Evolutionary conservation across 352 stramenopile genomes (phyloP), one percentile per base, ranked within the genome.

Genomic region (Globisporangium alternatum): DNA sequence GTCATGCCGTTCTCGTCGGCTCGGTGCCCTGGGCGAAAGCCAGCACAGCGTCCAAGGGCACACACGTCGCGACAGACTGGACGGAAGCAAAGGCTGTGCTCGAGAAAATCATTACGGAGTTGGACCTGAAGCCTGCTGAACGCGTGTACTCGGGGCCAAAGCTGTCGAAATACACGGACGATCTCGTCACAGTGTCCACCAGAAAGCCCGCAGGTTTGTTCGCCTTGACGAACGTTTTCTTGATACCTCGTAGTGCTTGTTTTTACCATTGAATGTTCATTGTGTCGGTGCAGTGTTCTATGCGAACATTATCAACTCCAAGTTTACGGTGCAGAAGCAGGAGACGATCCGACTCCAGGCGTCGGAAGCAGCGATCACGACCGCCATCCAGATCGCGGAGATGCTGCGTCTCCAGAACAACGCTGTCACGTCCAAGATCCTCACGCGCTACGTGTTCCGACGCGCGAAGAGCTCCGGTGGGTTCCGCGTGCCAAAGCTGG

Each of bases 291-390:
- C 55, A 90, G 83, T 78, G 44, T 92, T 93, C 67, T 93, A 93
- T 60, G 84, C 80, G 21, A 91, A 85, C 60, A 85, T 91, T 58
- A 86, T 93, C 66, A 89, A 76, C 65, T 89, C 79, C 58, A 93
- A 93, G 72, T 90, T 93, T 56, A 74, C 68, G 41, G 73, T 83
- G 51, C 84, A 93, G 53, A 83, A 88, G 60, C 81, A 90, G 52
- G 70, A 84, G 39, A 78, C 56, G 10, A 62, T 93, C 44, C 78
- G 82, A 19, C 70, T 93, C 17, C 81, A 91, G 62, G 84, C 84
- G 39, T 80, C 78, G 17, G 80, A 93, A 60, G 69, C 60, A 7
- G 84, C 80, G 48, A 93, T 93, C 62, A 86, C 82, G 44, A 90
- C 81, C 22, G 84, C 84, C 7, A 78, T 93, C 62, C 84, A 93